Conservation (phyloP, 2,329 filamentous ascomycete species). For the Metarhizium anisopliae region DNA sequence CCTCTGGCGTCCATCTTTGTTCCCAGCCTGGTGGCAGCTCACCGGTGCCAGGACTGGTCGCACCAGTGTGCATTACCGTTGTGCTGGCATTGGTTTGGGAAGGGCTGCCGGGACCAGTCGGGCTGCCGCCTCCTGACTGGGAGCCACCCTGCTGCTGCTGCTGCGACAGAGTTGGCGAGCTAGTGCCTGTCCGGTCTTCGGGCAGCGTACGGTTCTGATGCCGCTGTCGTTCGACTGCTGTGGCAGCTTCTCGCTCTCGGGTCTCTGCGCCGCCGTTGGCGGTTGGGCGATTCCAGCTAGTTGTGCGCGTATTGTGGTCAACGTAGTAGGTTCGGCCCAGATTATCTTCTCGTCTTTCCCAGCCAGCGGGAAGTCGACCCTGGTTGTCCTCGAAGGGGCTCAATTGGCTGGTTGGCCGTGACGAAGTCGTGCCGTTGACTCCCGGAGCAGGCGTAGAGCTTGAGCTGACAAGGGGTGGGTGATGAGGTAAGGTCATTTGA, state of each 20-base stretch:
- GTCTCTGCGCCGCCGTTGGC: conserved; percentile 63
- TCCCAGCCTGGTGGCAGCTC: conserved; percentile 96
- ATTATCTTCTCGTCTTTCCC: conserved; percentile 94
- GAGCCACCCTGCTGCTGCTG: conserved; percentile 36
- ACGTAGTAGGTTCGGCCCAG: conserved; percentile 95
- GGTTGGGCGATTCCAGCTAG: conserved; percentile 89
- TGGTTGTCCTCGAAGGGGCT: conserved; percentile 97
- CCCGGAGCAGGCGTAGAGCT: conserved; percentile 25
- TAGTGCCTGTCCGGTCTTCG: conserved; percentile 89
- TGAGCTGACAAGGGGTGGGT: conserved; percentile 40
- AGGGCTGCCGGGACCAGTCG: conserved; percentile 13
- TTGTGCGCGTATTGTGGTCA: conserved; percentile 93
- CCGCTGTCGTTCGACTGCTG: conserved; percentile 82
- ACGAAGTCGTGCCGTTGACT: conserved; percentile 20
- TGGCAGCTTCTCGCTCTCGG: conserved; percentile 79
- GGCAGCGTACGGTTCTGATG: conserved; percentile 95
- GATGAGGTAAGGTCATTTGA: conserved; percentile 32
- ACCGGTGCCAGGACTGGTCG: conserved; percentile 83
- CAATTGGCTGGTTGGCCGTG: conserved; percentile 38
- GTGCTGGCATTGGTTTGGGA: conserved; percentile 40
- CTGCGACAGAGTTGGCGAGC: conserved; percentile 68
- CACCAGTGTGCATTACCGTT: conserved; percentile 90
- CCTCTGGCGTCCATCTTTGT: conserved; percentile 90
- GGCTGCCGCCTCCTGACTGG: conserved; percentile 25
- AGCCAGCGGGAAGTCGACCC: conserved; percentile 82